These are phyloP conservation scores for Candida golubevii DNA, from an alignment of 805 yeast genomes.

Conservation along the genomic window DNA sequence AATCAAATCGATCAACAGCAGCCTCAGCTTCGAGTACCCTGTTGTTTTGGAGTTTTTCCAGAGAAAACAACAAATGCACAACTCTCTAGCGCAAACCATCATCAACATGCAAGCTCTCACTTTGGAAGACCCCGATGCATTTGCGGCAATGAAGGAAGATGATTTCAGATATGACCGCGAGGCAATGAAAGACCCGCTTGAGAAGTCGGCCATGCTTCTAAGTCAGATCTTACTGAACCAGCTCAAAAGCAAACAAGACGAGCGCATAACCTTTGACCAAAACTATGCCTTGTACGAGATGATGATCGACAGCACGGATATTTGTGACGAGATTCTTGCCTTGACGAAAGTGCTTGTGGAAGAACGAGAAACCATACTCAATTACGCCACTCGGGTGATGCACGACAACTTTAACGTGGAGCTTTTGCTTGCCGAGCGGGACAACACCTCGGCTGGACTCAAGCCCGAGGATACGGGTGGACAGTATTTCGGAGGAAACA, in stretches of 20 bases:
- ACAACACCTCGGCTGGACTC: constrained; percentile 34
- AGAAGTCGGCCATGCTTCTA: constrained; percentile 47
- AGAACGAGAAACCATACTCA: constrained; percentile 65
- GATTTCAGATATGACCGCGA: constrained; percentile 42
- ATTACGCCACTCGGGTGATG: constrained; percentile 75
- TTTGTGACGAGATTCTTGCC: constrained; percentile 30
- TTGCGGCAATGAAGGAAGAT: constrained; percentile 56
- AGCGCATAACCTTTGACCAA: constrained; percentile 34
- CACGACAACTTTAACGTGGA: constrained; percentile 65
- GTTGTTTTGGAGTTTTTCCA: constrained; percentile 67
- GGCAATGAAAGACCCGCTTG: constrained; percentile 37
- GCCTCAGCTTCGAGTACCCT: constrained; percentile 45
- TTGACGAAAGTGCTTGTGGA: constrained; percentile 58
- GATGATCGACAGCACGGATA: constrained; percentile 32
- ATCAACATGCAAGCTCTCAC: constrained; percentile 69
- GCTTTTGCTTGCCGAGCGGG: constrained; percentile 46
- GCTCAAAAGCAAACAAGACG: constrained; percentile 35
- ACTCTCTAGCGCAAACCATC: constrained; percentile 51
- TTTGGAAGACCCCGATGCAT: constrained; percentile 70
- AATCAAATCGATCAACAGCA: constrained; percentile 9
- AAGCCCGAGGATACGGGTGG: constrained; percentile 35
- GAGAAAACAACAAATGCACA: constrained; percentile 68
- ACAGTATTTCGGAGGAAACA: constrained; percentile 32
- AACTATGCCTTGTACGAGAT: constrained; percentile 38
- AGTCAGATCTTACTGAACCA: constrained; percentile 44